Evolutionary conservation across 176 grass and related monocot species (phyloP).

Genomic region (Bothriochloa decipiens): DNA sequence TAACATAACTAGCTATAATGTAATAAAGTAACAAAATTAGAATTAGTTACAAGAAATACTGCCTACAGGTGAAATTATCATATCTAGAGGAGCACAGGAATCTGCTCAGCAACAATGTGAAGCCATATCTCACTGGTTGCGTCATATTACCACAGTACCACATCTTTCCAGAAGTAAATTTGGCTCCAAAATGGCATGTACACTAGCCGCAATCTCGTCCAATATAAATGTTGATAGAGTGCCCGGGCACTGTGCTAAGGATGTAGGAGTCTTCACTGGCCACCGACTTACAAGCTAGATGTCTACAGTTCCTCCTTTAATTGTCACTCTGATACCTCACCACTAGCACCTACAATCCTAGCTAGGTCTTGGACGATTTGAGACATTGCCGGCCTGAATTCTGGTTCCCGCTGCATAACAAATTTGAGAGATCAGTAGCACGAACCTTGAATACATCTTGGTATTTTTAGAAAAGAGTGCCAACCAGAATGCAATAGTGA

Average conservation of each 20-base stretch:
- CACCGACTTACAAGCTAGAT: conserved; percentile 13
- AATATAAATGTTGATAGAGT: conserved; percentile 18
- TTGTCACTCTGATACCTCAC: conserved; percentile 43
- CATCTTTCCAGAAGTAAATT: conserved; percentile 34
- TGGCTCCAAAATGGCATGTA: conserved; percentile 55
- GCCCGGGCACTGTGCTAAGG: neutral
- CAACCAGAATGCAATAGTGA: conserved; percentile 4
- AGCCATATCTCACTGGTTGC: conserved; percentile 18
- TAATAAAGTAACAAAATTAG: conserved; percentile 35
- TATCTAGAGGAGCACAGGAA: conserved; percentile 29
- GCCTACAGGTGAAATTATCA: conserved; percentile 33
- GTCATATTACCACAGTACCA: conserved; percentile 11
- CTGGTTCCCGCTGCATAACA: conserved; percentile 60
- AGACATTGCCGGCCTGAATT: conserved; percentile 78
- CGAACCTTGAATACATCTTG: conserved; percentile 17
- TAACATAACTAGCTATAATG: conserved; percentile 33
- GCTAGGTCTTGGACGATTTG: conserved; percentile 72
- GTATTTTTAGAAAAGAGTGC: conserved; percentile 2
- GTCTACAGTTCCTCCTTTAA: conserved; percentile 6
- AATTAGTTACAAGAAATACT: conserved; percentile 54
- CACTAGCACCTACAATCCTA: conserved; percentile 42
- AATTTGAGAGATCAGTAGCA: conserved; percentile 33
- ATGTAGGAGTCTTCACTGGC: conserved; percentile 27
- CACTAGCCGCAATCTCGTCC: neutral
- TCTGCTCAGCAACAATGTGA: conserved; percentile 31